A percentile compares a stretch with the other conserved stretches of the same genome.
Conservation (phyloP, 139 green algal genomes). For the Chlorella sp. region DNA sequence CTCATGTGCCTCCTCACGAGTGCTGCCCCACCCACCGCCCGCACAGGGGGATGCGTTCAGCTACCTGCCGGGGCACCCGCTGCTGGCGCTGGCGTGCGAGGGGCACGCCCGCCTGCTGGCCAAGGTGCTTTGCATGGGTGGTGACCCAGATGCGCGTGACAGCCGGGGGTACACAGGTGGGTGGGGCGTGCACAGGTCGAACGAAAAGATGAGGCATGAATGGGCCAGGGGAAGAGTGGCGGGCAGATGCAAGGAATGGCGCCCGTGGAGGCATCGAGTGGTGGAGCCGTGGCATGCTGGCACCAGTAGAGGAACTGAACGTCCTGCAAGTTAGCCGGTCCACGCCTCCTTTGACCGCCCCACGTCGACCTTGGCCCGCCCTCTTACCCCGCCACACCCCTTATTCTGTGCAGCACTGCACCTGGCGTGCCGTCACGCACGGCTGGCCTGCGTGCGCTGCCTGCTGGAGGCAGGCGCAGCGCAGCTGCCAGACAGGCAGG, state of each 20-base stretch:
- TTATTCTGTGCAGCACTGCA: conserved; percentile 1
- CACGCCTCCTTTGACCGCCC: neutral
- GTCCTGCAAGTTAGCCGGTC: neutral
- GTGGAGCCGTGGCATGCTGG: neutral
- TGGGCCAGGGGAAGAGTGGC: neutral
- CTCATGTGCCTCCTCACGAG: neutral
- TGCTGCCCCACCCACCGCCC: neutral
- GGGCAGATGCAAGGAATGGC: neutral
- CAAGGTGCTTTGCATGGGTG: conserved; percentile 17
- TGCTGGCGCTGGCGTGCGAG: conserved; percentile 17
- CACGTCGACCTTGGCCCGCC: neutral
- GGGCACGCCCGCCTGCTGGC: conserved; percentile 10
- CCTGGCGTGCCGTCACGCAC: conserved; percentile 20
- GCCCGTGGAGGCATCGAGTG: neutral
- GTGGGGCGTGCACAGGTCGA: too few species aligned
- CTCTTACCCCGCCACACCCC: neutral
- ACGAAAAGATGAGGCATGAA: neutral
- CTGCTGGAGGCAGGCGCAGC: conserved; percentile 13
- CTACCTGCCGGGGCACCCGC: conserved; percentile 15
- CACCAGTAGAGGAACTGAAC: neutral
- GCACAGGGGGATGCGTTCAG: conserved; percentile 7
- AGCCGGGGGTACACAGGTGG: conserved; percentile 3
- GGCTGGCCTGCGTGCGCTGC: conserved; percentile 9
- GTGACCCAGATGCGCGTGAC: neutral
- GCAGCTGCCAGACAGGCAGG: neutral